Percentiles rank a stretch among this genome's conserved stretches.
Evolutionary conservation across 495 filamentous ascomycete genomes (phyloP).

Genomic region (Penicillium macrosclerotiorum): DNA sequence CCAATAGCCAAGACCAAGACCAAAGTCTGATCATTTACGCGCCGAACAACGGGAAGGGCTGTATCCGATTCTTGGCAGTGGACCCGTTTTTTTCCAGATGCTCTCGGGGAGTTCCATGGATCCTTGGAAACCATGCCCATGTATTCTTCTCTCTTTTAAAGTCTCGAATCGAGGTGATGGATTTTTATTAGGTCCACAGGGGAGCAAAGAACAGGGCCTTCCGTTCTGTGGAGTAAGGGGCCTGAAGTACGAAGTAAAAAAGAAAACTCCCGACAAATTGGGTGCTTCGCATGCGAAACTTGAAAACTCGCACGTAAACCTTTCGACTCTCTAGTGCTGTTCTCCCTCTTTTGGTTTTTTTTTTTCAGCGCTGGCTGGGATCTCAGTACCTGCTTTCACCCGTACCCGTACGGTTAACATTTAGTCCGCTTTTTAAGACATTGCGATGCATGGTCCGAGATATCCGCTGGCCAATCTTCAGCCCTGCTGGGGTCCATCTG

Average conservation of each 20-base stretch:
- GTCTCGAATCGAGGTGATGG: background rate
- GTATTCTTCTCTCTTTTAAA: background rate
- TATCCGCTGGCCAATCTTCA: slow-evolving; percentile 18
- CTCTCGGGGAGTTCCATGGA: slow-evolving; percentile 8
- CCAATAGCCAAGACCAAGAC: too few relatives aligned
- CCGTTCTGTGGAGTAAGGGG: too few relatives aligned
- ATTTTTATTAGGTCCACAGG: background rate
- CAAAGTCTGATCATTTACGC: too few relatives aligned
- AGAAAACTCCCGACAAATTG: too few relatives aligned
- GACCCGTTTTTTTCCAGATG: slow-evolving; percentile 12
- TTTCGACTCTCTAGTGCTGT: too few relatives aligned
- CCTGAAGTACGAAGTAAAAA: too few relatives aligned
- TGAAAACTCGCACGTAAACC: too few relatives aligned
- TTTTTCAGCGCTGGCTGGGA: too few relatives aligned
- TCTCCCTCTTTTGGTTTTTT: too few relatives aligned
- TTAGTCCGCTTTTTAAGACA: slow-evolving; percentile 10
- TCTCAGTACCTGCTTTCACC: background rate
- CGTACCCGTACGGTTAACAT: slow-evolving; percentile 7
- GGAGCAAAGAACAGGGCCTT: background rate
- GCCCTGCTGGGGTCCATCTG: slow-evolving; percentile 3
- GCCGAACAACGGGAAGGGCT: background rate
- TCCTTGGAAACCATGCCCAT: slow-evolving; percentile 11
- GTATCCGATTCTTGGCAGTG: slow-evolving; percentile 2
- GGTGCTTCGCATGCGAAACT: too few relatives aligned
- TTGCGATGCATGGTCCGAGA: slow-evolving; percentile 9